These are phyloP conservation scores for Penicillium taxi DNA, from an alignment of 495 filamentous ascomycete genomes.

Conservation along the genomic window DNA sequence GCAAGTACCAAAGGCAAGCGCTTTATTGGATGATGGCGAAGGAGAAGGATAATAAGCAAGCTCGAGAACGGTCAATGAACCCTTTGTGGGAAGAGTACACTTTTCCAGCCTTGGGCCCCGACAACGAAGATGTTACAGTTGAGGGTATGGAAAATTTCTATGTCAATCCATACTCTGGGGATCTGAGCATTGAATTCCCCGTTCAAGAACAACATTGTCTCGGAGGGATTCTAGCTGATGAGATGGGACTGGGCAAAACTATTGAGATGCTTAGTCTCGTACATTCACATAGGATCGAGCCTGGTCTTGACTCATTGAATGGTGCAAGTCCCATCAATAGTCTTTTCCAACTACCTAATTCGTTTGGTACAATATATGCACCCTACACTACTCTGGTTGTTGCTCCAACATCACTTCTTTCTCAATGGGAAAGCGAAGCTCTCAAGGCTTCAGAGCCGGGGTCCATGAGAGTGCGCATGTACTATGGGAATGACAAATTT, in stretches of 20 bases:
- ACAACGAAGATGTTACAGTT: slow-evolving; percentile 62
- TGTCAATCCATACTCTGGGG: slow-evolving; percentile 93
- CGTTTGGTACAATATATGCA: slow-evolving; percentile 50
- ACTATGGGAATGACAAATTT: slow-evolving; percentile 82
- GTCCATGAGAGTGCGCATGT: slow-evolving; percentile 73
- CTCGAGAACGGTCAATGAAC: slow-evolving; percentile 76
- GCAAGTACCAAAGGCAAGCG: slow-evolving; percentile 93
- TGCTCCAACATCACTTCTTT: slow-evolving; percentile 85
- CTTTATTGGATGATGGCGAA: slow-evolving; percentile 94
- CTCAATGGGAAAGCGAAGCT: slow-evolving; percentile 95
- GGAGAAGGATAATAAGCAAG: slow-evolving; percentile 66
- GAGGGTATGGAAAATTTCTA: slow-evolving; percentile 68
- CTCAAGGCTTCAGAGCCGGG: slow-evolving; percentile 77
- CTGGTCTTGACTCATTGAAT: slow-evolving; percentile 38
- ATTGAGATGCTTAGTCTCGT: slow-evolving; percentile 96
- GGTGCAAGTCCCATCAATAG: slow-evolving; percentile 40
- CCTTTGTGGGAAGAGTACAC: slow-evolving; percentile 93
- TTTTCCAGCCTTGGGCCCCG: slow-evolving; percentile 83
- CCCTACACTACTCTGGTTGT: slow-evolving; percentile 91
- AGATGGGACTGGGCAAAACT: slow-evolving; percentile 87
- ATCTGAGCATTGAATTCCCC: slow-evolving; percentile 87
- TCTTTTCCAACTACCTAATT: slow-evolving; percentile 51
- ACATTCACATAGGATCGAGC: slow-evolving; percentile 61
- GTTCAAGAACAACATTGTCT: slow-evolving; percentile 90
- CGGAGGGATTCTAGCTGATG: slow-evolving; percentile 88